Base-by-base conservation (phyloP, 768 basidiomycete genomes). In the Russula dissimulans region DNA sequence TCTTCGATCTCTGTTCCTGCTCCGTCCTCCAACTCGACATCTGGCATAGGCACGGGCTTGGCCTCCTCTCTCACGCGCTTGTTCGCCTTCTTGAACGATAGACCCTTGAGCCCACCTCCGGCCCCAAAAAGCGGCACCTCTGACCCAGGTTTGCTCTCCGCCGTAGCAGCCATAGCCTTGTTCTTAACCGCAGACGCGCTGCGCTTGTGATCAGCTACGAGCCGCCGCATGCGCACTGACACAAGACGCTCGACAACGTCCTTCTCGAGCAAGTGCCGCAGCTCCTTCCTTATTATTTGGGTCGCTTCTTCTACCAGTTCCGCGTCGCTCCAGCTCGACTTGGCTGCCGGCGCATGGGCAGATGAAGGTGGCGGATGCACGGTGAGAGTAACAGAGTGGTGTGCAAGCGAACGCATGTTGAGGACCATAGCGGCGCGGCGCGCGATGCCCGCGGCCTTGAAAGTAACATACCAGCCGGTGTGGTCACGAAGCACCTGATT, bases 381-480 rank as follows among this genome's bases (percentile, higher is more conserved):
- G 11, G 79, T 77, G 29, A 88, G 72, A 14, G 76, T 78, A 18
- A 88, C 83, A 18, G 81, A 71, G 62, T 83, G 83, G 64, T 83
- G 79, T 1, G 77, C 80, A 3, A 89, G 78, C 59, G 76, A 81
- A 43, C 79, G 81, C 12, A 75, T 74, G 5, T 72, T 75, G 39
- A 94, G 79, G 3, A 90, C 84, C 65, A 81, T 80, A 9, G 79
- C 78, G 0, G 91, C 89, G 3, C 86, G 77, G 6, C 83, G 76
- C 0, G 93, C 93, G 0, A 79, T 70, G 56, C 81, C 81, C 2
- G 76, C 69, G 4, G 82, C 80, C 18, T 74, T 68, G 70, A 97
- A 97, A 4, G 91, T 88, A 63, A 94, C 79, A 68, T 93, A 95
- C 78, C 90, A 87, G 10, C 85, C 87, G 2, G 74, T 72, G 53